Evolutionary conservation across 768 basidiomycete species (phyloP), one percentile per base, ranked within the genome.

Genomic region (Dioszegia crocea): DNA sequence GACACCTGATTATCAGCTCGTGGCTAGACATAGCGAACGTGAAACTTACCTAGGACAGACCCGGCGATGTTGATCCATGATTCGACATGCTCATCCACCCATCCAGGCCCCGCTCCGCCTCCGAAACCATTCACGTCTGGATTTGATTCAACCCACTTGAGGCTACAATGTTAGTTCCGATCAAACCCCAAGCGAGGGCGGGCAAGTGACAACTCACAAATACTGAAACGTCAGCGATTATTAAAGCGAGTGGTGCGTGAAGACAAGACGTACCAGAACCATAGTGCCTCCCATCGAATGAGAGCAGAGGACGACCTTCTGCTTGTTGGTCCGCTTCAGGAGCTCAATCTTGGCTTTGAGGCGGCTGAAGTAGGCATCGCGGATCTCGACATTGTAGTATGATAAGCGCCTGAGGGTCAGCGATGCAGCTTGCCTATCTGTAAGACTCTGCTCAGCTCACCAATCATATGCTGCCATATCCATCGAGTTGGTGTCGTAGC

Each of bases 81-180:
- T 73, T 91, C 89, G 47, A 99, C 83, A 75, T 99, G 86, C 57
- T 87, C 82, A 81, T 98, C 93, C 12, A 94, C 91, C 94, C 94
- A 98, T 26, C 83, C 79, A 6, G 84, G 78, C 2, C 93, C 94
- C 14, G 91, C 94, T 1, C 75, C 73, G 16, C 71, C 73, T 1
- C 75, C 75, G 46, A 73, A 73, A 8, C 91, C 92, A 63, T 87
- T 85, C 41, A 82, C 78, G 9, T 86, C 85, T 0, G 75, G 75
- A 33, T 67, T 45, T 14, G 90, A 88, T 78, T 98, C 94, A 0
- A 94, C 93, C 94, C 94, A 99, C 80, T 96, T 94, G 70, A 93
- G 83, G 73, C 91, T 93, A 59, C 56, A 40, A 8, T 17, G 62
- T 17, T 12, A 39, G 14, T 12, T 27, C 24, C 12, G 5, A 19